Conservation (phyloP, 1,139 yeast genomes). For the Yamadazyma epiphylla region DNA sequence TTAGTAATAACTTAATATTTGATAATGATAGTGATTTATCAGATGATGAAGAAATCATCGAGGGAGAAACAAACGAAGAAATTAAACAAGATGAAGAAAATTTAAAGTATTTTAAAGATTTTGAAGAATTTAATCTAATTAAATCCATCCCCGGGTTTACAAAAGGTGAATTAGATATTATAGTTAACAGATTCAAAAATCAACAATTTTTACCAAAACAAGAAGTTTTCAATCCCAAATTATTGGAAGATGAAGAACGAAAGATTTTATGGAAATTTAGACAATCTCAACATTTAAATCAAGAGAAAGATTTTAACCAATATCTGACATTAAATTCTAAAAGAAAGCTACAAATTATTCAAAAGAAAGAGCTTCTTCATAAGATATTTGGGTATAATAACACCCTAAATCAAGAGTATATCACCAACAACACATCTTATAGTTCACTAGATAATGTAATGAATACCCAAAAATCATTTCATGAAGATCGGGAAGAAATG, state of each 20-base stretch:
- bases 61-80: constrained; percentile 3
- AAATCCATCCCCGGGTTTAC: constrained; percentile 41
- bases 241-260: constrained; percentile 25
- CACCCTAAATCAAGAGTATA: constrained; percentile 36
- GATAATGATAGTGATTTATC: constrained; percentile 25
- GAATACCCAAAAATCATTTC: constrained; percentile 36
- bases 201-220: constrained; percentile 4
- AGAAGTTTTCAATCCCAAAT: constrained; percentile 4
- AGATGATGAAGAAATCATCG: constrained; percentile 18
- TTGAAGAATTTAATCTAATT: constrained; percentile 10
- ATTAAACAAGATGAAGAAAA: not conserved
- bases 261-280: constrained; percentile 28
- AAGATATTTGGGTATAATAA: constrained; percentile 40
- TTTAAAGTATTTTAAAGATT: no score
- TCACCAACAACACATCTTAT: constrained; percentile 41
- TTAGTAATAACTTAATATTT: constrained; percentile 33
- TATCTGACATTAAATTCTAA: constrained; percentile 32
- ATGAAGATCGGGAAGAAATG: constrained; percentile 43
- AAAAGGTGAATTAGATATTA: constrained; percentile 29
- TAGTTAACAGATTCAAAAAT: constrained; percentile 9
- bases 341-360: constrained; percentile 39
- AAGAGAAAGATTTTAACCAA: constrained; percentile 32
- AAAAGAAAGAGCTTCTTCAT: constrained; percentile 37
- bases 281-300: constrained; percentile 28
- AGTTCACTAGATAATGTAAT: constrained; percentile 36